Evolutionary conservation across 805 yeast species (phyloP).

Genomic region (Candida ortonii): DNA sequence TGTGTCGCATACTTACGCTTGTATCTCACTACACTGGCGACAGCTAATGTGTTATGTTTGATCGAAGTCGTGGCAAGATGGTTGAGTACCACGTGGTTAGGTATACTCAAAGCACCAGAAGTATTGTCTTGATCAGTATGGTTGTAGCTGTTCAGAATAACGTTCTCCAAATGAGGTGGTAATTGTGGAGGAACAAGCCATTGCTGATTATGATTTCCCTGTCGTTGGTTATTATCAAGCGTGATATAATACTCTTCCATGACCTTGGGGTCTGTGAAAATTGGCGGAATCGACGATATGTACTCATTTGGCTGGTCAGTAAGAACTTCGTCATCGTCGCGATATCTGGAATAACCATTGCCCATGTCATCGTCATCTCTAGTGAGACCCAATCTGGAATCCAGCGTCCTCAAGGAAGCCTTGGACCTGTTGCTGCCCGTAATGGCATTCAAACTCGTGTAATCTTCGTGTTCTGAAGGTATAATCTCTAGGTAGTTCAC

Average conservation of each 20-base stretch:
- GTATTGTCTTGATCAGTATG: constrained; percentile 69
- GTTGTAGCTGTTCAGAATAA: constrained; percentile 75
- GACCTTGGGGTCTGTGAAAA: constrained; percentile 79
- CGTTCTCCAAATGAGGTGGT: constrained; percentile 95
- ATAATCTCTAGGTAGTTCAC: constrained; percentile 83
- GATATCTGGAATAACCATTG: constrained; percentile 72
- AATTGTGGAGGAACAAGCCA: constrained; percentile 89
- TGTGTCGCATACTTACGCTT: constrained; percentile 88
- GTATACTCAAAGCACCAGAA: constrained; percentile 86
- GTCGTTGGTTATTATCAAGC: constrained; percentile 60
- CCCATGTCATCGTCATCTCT: constrained; percentile 82
- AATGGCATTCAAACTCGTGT: constrained; percentile 17
- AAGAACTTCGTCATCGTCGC: constrained; percentile 49
- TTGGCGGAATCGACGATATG: constrained; percentile 73
- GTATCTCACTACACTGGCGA: constrained; percentile 86
- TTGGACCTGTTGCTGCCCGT: constrained; percentile 22
- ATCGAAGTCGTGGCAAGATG: constrained; percentile 95
- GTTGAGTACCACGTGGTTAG: constrained; percentile 90
- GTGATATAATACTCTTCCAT: constrained; percentile 85
- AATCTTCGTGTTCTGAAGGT: constrained; percentile 31
- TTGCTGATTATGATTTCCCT: constrained; percentile 48
- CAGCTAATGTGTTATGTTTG: constrained; percentile 90
- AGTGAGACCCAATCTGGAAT: constrained; percentile 61
- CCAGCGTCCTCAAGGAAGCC: constrained; percentile 39
- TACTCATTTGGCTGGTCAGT: constrained; percentile 40